Percentiles rank a stretch among this genome's conserved stretches.
These are phyloP conservation scores for Pestalotiopsis sp. DNA, from an alignment of 2,329 filamentous ascomycete genomes.

Conservation along the genomic window DNA sequence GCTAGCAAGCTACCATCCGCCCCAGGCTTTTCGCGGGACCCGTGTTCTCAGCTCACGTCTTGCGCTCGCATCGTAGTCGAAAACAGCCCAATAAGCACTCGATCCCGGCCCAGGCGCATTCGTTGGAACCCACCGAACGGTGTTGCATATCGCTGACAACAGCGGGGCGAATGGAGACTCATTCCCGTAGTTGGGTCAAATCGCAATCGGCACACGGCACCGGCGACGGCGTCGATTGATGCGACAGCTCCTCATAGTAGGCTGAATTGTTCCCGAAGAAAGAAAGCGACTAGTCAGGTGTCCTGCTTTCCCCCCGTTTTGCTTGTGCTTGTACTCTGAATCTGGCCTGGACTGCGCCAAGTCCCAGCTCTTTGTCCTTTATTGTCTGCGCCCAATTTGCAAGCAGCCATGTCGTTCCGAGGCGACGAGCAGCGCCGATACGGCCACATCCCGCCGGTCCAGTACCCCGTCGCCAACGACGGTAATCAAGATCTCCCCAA, in stretches of 20 bases:
- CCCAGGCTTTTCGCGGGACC: not conserved
- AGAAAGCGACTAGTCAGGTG: not conserved
- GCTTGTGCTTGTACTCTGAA: conserved; percentile 1
- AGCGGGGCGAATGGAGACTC: conserved; percentile 12
- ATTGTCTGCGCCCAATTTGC: conserved; percentile 13
- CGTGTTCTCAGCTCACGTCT: not conserved
- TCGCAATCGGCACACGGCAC: conserved; percentile 12
- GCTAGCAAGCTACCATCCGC: not conserved
- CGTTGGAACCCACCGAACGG: not conserved
- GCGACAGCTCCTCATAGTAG: not conserved
- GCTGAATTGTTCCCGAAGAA: not conserved
- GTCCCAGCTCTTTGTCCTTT: conserved; percentile 4
- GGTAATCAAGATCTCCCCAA: conserved; percentile 38
- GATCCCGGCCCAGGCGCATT: not conserved
- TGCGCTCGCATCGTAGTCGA: not conserved
- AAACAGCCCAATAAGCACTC: not conserved
- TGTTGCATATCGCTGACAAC: conserved; percentile 5
- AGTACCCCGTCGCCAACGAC: conserved; percentile 57
- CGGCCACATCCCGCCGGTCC: conserved; percentile 67
- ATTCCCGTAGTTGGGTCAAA: conserved; percentile 2
- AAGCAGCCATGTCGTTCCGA: conserved; percentile 61
- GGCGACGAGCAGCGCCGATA: conserved; percentile 66
- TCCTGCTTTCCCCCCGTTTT: not conserved
- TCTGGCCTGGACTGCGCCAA: not conserved
- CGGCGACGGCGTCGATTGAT: conserved; percentile 1